These are phyloP conservation scores for Trypanosoma boissoni DNA, from an alignment of 208 protist genomes.

Conservation along the genomic window DNA sequence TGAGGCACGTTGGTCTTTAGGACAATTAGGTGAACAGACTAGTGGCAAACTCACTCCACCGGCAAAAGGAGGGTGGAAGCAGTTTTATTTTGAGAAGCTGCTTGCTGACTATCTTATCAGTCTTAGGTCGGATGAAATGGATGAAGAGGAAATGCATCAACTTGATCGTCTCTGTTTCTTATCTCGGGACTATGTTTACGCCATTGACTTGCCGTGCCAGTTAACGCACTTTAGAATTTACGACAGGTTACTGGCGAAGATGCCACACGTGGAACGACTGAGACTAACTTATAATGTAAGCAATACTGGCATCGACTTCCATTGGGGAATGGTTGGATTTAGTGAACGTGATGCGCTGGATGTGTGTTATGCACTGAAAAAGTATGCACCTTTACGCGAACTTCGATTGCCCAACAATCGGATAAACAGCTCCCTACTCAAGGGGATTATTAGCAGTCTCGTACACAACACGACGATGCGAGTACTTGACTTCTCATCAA, in stretches of 20 bases:
- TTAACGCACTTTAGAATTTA: constrained; percentile 67
- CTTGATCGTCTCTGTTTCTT: constrained; percentile 62
- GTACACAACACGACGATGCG: constrained; percentile 56
- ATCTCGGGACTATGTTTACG: constrained; percentile 72
- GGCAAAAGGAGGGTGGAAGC: constrained; percentile 76
- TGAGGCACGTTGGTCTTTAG: constrained; percentile 75
- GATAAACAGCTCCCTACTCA: constrained; percentile 43
- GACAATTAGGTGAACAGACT: constrained; percentile 64
- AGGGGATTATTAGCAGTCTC: constrained; percentile 59
- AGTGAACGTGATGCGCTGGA: constrained; percentile 55
- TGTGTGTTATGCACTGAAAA: constrained; percentile 50
- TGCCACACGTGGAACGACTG: constrained; percentile 63
- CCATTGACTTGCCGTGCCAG: constrained; percentile 65
- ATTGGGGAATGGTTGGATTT: constrained; percentile 74
- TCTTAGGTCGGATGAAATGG: constrained; percentile 29
- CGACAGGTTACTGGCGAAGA: constrained; percentile 55
- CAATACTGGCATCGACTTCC: constrained; percentile 52
- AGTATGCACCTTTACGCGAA: constrained; percentile 40
- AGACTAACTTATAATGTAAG: constrained; percentile 72
- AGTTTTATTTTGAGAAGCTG: constrained; percentile 75
- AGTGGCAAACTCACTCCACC: constrained; percentile 29
- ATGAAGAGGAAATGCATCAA: constrained; percentile 24
- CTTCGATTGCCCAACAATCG: constrained; percentile 74
- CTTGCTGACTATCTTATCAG: constrained; percentile 72
- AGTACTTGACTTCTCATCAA: constrained; percentile 83